Evolutionary conservation across 345 rosid genomes (phyloP).

Genomic region (Tarenaya hassleriana): DNA sequence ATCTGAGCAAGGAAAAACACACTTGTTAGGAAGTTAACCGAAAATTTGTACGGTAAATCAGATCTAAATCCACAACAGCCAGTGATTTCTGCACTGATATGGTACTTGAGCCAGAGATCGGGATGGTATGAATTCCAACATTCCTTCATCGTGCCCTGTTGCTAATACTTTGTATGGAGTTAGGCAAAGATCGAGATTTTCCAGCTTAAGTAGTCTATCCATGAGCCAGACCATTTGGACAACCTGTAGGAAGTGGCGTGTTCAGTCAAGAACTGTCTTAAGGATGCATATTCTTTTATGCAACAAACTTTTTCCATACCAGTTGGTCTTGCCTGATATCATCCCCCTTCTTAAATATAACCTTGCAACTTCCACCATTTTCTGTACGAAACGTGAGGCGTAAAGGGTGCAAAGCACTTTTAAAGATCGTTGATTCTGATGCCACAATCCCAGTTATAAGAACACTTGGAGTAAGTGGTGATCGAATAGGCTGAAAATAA

Average conservation of each 20-base stretch:
- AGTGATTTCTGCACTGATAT: too few relatives aligned
- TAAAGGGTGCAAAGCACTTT: conserved; percentile 87
- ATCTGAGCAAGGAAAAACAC: conserved; percentile 42
- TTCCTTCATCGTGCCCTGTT: conserved; percentile 97
- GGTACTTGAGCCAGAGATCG: conserved; percentile 88
- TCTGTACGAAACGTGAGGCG: conserved; percentile 79
- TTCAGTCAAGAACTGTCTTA: not conserved
- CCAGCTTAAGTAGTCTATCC: conserved; percentile 95
- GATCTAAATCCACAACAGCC: too few relatives aligned
- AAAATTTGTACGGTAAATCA: too few relatives aligned
- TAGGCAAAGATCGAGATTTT: conserved; percentile 85
- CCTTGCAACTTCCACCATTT: conserved; percentile 66
- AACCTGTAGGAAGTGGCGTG: conserved; percentile 39
- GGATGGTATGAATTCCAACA: conserved; percentile 97
- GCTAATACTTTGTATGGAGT: conserved; percentile 97
- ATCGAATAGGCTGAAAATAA: conserved; percentile 74
- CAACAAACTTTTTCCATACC: conserved; percentile 33
- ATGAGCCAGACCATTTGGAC: conserved; percentile 98
- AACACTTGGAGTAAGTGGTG: conserved; percentile 72
- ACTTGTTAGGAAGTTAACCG: conserved; percentile 8
- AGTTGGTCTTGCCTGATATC: conserved; percentile 98
- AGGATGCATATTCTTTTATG: not conserved
- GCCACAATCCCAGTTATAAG: conserved; percentile 87
- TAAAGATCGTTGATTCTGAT: conserved; percentile 90
- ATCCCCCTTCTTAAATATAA: conserved; percentile 97